These are phyloP conservation scores for Fusarium irregulare DNA, from an alignment of 2,329 filamentous ascomycete species.

Conservation along the genomic window DNA sequence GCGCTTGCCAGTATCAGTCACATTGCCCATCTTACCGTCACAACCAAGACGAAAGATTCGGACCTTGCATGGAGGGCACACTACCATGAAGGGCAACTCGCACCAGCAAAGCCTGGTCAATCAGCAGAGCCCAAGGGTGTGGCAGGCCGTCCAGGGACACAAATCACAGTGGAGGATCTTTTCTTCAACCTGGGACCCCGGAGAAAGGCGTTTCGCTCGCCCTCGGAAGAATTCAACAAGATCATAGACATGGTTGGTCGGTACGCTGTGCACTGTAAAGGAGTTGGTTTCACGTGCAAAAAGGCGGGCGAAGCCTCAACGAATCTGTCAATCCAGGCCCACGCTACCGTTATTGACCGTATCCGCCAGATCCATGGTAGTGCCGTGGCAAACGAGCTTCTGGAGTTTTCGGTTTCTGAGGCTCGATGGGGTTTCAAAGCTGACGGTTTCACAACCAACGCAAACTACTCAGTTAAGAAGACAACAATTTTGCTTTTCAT, in stretches of 20 bases:
- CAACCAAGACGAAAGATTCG: conserved; percentile 90
- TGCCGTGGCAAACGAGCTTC: conserved; percentile 86
- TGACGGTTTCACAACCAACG: conserved; percentile 85
- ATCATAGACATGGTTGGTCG: conserved; percentile 94
- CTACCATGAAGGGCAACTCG: conserved; percentile 85
- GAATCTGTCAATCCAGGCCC: conserved; percentile 81
- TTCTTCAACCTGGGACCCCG: conserved; percentile 97
- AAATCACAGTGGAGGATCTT: conserved; percentile 95
- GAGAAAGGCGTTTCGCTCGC: conserved; percentile 87
- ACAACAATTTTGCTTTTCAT: conserved; percentile 92
- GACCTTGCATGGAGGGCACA: conserved; percentile 90
- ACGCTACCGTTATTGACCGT: conserved; percentile 79
- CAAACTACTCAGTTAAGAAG: conserved; percentile 93
- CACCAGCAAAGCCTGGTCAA: conserved; percentile 88
- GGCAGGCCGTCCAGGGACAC: conserved; percentile 88
- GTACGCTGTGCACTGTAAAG: conserved; percentile 90
- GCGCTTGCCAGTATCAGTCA: conserved; percentile 98
- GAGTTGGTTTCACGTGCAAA: conserved; percentile 96
- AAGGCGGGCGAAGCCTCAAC: conserved; percentile 90
- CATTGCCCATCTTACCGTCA: conserved; percentile 94
- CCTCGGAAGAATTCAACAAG: conserved; percentile 96
- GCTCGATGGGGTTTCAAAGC: conserved; percentile 86
- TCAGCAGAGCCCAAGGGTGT: conserved; percentile 85
- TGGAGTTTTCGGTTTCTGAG: conserved; percentile 79
- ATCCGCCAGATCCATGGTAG: conserved; percentile 92